Evolutionary conservation across 106 monocot genomes (phyloP).

Genomic region (Phalaenopsis equestris): DNA sequence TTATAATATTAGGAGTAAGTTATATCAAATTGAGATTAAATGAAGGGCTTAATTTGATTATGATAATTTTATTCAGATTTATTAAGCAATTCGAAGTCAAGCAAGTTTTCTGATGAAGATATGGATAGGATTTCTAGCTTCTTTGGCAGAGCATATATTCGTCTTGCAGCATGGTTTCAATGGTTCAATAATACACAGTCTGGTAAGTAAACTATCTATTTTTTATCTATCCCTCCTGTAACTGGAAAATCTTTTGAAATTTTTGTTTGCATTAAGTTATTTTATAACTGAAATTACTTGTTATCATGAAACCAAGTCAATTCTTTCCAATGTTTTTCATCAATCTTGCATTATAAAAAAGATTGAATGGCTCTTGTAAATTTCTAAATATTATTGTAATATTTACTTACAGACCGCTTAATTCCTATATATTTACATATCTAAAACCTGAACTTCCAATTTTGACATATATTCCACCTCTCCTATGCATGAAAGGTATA

Average conservation of each 20-base stretch:
- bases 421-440: too few species aligned
- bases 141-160: constrained; percentile 63
- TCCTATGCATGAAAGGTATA: too few species aligned
- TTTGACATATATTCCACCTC: too few species aligned
- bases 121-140: constrained; percentile 47
- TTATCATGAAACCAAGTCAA: background rate
- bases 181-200: constrained; percentile 93
- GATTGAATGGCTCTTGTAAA: background rate
- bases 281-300: background rate
- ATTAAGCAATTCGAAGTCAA: constrained; percentile 23
- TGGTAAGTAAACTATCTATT: constrained; percentile 34
- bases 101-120: constrained; percentile 39
- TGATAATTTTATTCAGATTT: constrained; percentile 42
- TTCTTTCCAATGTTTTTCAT: background rate
- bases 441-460: too few species aligned
- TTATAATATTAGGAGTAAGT: background rate
- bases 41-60: constrained; percentile 2
- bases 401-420: too few species aligned
- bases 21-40: background rate
- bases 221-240: background rate
- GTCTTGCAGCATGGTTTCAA: constrained; percentile 79
- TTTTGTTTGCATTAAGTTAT: background rate
- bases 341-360: background rate
- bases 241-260: background rate
- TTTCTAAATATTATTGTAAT: too few species aligned